phyloP scores from a whole-genome alignment of 2,329 filamentous ascomycete species.

The Paecilomyces sp. region DNA sequence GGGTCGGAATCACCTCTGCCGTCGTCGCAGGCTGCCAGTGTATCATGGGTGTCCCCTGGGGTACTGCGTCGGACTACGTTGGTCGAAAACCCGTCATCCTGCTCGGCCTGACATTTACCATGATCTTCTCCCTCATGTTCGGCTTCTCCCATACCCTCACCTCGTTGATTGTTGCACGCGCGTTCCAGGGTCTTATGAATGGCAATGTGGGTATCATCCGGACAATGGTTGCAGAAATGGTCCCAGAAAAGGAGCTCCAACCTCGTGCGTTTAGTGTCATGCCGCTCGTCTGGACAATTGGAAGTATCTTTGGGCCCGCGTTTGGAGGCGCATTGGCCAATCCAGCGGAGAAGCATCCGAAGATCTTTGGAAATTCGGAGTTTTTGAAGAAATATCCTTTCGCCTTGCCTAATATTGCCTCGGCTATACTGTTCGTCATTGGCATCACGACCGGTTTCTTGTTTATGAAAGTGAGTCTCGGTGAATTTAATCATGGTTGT shows the following conservation, averaged over 20 bases:
- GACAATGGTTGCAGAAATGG: constrained; percentile 85
- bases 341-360: constrained; percentile 67
- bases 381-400: constrained; percentile 77
- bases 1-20: constrained; percentile 68
- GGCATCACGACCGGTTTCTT: constrained; percentile 67
- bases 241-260: constrained; percentile 78
- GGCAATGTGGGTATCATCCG: constrained; percentile 89
- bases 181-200: constrained; percentile 74
- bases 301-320: constrained; percentile 78
- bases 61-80: constrained; percentile 66
- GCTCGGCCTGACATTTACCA: constrained; percentile 65
- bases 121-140: constrained; percentile 74
- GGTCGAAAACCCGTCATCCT: constrained; percentile 81
- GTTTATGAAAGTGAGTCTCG: constrained; percentile 60
- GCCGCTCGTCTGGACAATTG: constrained; percentile 84
- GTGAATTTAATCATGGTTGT: too few species aligned
- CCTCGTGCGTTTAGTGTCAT: constrained; percentile 87
- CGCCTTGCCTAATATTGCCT: constrained; percentile 72
- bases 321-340: constrained; percentile 83
- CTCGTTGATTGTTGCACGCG: constrained; percentile 73
- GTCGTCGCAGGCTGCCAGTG: constrained; percentile 68
- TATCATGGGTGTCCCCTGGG: constrained; percentile 66
- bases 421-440: constrained; percentile 67
- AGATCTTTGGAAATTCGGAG: constrained; percentile 57
- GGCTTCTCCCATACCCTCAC: constrained; percentile 71